A percentile compares a stretch with the other conserved stretches of the same genome.
These are phyloP conservation scores for Lasiodiplodia gonubiensis DNA, from an alignment of 2,329 filamentous ascomycete genomes.

Conservation along the genomic window DNA sequence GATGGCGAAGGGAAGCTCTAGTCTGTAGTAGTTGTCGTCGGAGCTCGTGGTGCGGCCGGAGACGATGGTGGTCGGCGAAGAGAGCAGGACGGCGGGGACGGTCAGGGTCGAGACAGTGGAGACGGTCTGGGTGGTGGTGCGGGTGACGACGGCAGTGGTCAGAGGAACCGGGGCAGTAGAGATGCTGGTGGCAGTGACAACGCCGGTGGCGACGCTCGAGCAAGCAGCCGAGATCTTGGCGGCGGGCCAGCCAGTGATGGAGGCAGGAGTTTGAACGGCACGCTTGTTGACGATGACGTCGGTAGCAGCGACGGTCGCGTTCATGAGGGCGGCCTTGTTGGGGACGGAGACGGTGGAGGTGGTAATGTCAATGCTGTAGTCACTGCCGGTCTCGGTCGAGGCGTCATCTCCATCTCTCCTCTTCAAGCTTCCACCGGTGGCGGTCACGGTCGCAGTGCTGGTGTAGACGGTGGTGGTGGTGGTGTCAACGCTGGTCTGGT, in stretches of 20 bases:
- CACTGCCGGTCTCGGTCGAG: background rate
- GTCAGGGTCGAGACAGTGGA: background rate
- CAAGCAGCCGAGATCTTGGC: slow-evolving; percentile 7
- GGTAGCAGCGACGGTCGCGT: background rate
- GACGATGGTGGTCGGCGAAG: background rate
- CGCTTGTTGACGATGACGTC: background rate
- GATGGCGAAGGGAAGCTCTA: background rate
- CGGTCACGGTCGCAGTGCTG: background rate
- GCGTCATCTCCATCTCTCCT: background rate
- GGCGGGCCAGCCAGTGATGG: background rate
- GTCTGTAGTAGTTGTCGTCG: slow-evolving; percentile 1
- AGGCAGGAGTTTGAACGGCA: background rate
- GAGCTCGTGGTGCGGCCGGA: background rate
- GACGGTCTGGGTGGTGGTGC: background rate
- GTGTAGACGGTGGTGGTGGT: background rate
- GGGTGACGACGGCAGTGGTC: background rate
- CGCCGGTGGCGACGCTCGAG: slow-evolving; percentile 2
- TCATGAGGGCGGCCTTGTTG: background rate
- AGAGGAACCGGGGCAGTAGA: background rate
- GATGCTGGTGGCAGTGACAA: background rate
- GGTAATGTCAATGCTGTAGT: background rate
- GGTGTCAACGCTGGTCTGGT: background rate
- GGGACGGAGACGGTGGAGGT: background rate
- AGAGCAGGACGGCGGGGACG: background rate
- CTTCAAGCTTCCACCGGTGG: background rate